Evolutionary conservation across 331 rosid species (phyloP).

Genomic region (Malus hybrid): DNA sequence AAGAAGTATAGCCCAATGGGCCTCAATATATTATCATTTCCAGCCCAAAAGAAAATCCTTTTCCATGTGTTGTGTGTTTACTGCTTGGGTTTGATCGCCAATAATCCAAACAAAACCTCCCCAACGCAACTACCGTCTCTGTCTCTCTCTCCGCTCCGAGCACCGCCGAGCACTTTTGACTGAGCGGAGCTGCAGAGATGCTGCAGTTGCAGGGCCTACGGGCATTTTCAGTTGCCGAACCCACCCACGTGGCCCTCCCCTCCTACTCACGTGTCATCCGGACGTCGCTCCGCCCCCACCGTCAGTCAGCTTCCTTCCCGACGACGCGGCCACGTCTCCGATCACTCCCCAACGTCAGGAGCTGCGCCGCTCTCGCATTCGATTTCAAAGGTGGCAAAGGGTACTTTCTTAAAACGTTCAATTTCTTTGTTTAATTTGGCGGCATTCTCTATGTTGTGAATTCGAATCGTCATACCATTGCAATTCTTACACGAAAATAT

Average conservation of each 20-base stretch:
- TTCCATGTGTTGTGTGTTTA: neutral
- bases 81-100: neutral
- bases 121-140: neutral
- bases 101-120: neutral
- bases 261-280: slow-evolving; percentile 5
- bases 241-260: slow-evolving; percentile 11
- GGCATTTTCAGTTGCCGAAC: slow-evolving; percentile 17
- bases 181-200: neutral
- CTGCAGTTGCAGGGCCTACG: slow-evolving; percentile 13
- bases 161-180: neutral
- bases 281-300: slow-evolving; percentile 14
- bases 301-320: slow-evolving; percentile 12
- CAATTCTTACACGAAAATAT: neutral
- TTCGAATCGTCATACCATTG: neutral
- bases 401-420: slow-evolving; percentile 16
- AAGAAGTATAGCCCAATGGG: neutral
- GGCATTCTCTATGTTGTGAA: too few relatives aligned
- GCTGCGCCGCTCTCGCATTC: slow-evolving; percentile 14
- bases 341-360: slow-evolving; percentile 16
- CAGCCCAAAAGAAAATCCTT: neutral
- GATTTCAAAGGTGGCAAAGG: slow-evolving; percentile 46
- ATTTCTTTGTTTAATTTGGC: neutral
- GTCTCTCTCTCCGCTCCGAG: neutral
- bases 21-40: neutral
- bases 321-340: slow-evolving; percentile 22